Base-by-base conservation (phyloP, 257 asterid genomes). In the Scutellaria minor region DNA sequence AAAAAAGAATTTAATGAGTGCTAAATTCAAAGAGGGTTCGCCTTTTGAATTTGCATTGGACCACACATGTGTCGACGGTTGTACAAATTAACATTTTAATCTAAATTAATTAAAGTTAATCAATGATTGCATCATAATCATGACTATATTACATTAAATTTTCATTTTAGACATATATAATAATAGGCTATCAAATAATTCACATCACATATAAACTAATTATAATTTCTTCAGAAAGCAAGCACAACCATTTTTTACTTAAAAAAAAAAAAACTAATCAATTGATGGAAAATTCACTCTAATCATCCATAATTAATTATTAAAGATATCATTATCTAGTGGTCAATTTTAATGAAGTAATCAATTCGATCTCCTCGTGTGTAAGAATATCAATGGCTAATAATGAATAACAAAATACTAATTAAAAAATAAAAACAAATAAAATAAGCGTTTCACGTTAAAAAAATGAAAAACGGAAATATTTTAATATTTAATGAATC, bases 1-100 rank as follows among this genome's bases (percentile, higher is more conserved):
- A n/a, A 48, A 60, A 60, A 60, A 14, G 7, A 12, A 37, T 6
- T 24, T 14, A 40, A 39, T n/a, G 12, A n/a, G 47, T 37, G 40
- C 66, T 6, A n/a, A 37, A 60, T 60, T 39, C 66, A 39, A 60
- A 37, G 6, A 59, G n/a, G 10, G 47, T 62, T 35, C 52, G 40
- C 51, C 35, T 58, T 31, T 10, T 39, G 8, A 9, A 9, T 41
- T 41, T 39, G 1, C 6, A 35, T 31, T 58, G 65, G 65, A 6
- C 46, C 46, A 58, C 65, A 24, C 11, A 6, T 8, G 4, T 9
- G 46, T 6, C n/a, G 6, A 48, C 20, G 13, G 11, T 48, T 48
- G 6, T 48, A 12, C 54, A 57, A 11, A n/a, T n/a, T n/a, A n/a
- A 37, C 6, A 37, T 59, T 37, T 31, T 9, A 58, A 27, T 58